These are phyloP conservation scores for Cetraspora pellucida DNA, from an alignment of 192 early-diverging fungal genomes.

Conservation along the genomic window DNA sequence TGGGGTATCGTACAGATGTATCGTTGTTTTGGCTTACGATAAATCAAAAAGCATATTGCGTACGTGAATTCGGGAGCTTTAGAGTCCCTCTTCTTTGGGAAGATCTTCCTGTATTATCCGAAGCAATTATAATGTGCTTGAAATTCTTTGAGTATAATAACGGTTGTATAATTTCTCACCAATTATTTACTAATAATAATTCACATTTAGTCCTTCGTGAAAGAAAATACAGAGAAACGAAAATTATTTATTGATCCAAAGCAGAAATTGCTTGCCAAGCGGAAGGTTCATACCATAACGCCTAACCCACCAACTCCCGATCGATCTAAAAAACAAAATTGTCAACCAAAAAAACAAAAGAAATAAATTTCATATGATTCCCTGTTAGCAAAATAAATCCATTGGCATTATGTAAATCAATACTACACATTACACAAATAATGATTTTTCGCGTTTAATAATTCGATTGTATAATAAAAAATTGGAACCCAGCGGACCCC, in stretches of 20 bases:
- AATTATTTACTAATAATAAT: slow-evolving; percentile 10
- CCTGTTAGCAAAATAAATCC: neutral
- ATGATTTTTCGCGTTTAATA: neutral
- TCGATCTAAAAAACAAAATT: slow-evolving; percentile 20
- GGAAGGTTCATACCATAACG: slow-evolving; percentile 24
- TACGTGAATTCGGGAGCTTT: slow-evolving; percentile 28
- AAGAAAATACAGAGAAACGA: slow-evolving; percentile 7
- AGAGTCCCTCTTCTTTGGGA: slow-evolving; percentile 24
- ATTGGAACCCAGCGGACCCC: no score
- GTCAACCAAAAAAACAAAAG: neutral
- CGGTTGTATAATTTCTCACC: neutral
- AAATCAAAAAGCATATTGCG: slow-evolving; percentile 24
- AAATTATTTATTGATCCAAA: slow-evolving; percentile 21
- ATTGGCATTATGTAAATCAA: neutral
- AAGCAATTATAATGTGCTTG: slow-evolving; percentile 27
- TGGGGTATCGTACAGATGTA: slow-evolving; percentile 22
- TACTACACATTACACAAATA: neutral
- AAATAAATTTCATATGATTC: neutral
- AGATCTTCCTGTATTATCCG: slow-evolving; percentile 13
- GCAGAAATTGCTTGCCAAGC: slow-evolving; percentile 14
- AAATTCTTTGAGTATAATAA: slow-evolving; percentile 32
- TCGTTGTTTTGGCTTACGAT: slow-evolving; percentile 30
- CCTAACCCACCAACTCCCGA: slow-evolving; percentile 15
- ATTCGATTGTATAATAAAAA: neutral
- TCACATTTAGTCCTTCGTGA: slow-evolving; percentile 23